Base-by-base conservation (phyloP, 345 rosid genomes). In the Sapria himalayana region DNA sequence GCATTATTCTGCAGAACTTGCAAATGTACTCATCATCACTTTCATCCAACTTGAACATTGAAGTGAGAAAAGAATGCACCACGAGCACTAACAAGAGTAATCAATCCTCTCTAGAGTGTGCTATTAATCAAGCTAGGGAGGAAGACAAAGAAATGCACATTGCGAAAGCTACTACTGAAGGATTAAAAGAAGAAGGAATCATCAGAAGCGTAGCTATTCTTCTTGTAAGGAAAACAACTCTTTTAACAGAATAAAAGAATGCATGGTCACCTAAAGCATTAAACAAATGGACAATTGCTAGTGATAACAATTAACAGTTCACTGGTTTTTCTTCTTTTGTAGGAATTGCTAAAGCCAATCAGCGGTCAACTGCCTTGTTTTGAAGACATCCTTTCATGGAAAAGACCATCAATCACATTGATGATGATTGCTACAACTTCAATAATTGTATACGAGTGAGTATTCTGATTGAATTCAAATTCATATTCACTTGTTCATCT, bases 301-400 rank as follows among this genome's bases (percentile, higher is more conserved):
- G n/a, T n/a, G n/a, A n/a, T n/a, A n/a, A n/a, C n/a, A n/a, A n/a
- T n/a, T n/a, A n/a, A n/a, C n/a, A n/a, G n/a, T n/a, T n/a, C n/a
- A n/a, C n/a, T n/a, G n/a, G n/a, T n/a, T n/a, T n/a, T n/a, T 47
- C 46, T 35, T 25, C 15, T 43, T 25, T 20, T 50, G 57, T 40
- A 89, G 98, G 98, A 73, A 55, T 49, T 89, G 56, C 29, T 82
- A 43, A 72, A 59, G 61, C 98, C 81, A 21, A 49, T 76, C 15
- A 52, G 54, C 60, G 59, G 48, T 34, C 44, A 55, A 15, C 12
- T 50, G 8, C 54, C 61, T 14, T 62, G 66, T 77, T 46, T 74
- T 49, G 58, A 55, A 63, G 63, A 70, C 51, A 48, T 60, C 27
- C 19, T 74, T 33, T 23, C 58, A 8, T 82, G 98, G 93, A 65